A percentile compares a stretch with the other conserved stretches of the same genome.
Conservation (phyloP, 306 rosid species). For the Malus orientalis region DNA sequence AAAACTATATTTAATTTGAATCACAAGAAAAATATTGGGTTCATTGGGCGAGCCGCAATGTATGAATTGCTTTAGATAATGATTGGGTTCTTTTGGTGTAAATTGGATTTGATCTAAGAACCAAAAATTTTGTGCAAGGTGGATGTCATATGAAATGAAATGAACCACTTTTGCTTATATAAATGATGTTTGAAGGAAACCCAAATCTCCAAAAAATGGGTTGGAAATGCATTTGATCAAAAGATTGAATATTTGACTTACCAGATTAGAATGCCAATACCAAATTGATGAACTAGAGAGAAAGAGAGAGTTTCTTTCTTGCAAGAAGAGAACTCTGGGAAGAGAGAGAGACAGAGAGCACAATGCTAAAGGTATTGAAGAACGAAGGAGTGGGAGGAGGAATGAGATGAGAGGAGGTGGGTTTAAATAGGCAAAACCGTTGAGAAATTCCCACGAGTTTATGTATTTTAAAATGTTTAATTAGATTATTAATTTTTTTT, state of each 20-base stretch:
- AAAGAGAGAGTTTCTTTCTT: slow-evolving; percentile 18
- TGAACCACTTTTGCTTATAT: background rate
- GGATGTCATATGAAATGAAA: background rate
- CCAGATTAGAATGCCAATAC: slow-evolving; percentile 23
- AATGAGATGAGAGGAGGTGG: slow-evolving; percentile 15
- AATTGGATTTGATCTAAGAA: background rate
- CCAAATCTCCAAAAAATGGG: background rate
- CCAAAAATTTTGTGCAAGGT: background rate
- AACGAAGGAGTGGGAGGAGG: slow-evolving; percentile 51
- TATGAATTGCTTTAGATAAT: background rate
- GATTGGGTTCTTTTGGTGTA: background rate
- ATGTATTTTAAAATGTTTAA: background rate
- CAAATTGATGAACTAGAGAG: background rate
- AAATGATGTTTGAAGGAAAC: background rate
- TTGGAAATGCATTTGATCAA: slow-evolving; percentile 11
- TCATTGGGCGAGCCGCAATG: background rate
- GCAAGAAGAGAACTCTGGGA: slow-evolving; percentile 14
- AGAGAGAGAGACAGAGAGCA: slow-evolving; percentile 7
- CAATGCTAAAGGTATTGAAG: slow-evolving; percentile 8
- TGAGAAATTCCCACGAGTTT: slow-evolving; percentile 9
- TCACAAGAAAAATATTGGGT: background rate
- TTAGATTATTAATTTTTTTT: background rate
- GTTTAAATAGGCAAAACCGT: slow-evolving; percentile 45
- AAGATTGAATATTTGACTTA: slow-evolving; percentile 17
- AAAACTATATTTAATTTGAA: background rate